These are phyloP conservation scores for Tripterygium wilfordii DNA, from an alignment of 177 flowering plant genomes.

Conservation along the genomic window DNA sequence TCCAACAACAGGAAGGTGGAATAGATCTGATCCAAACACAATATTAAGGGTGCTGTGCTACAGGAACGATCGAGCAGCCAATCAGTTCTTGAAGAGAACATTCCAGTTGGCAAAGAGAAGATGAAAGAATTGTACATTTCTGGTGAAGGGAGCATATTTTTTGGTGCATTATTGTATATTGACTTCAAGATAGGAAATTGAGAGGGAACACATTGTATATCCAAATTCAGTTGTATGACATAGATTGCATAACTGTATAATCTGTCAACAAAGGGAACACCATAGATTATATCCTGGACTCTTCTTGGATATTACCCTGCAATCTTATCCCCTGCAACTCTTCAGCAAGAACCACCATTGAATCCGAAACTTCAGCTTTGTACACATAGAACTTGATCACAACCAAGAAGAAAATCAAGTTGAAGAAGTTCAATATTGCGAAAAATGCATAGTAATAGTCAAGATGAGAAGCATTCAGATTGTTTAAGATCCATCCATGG, in stretches of 20 bases:
- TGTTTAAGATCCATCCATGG: conserved; percentile 51
- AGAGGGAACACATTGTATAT: not conserved
- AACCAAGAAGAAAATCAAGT: conserved; percentile 37
- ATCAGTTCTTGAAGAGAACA: conserved; percentile 68
- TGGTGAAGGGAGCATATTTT: not conserved
- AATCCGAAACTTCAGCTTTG: conserved; percentile 15
- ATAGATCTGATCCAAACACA: conserved; percentile 79
- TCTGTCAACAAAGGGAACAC: no score
- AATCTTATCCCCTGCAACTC: not conserved
- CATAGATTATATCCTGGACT: not conserved
- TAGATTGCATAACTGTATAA: no score
- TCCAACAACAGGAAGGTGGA: conserved; percentile 91
- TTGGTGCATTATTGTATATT: not conserved
- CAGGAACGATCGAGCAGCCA: conserved; percentile 62
- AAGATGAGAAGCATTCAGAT: conserved; percentile 45
- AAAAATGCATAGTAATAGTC: conserved; percentile 51
- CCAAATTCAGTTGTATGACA: not conserved
- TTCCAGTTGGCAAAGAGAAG: conserved; percentile 75
- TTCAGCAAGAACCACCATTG: not conserved
- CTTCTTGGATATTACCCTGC: conserved; percentile 15
- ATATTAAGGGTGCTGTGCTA: conserved; percentile 79
- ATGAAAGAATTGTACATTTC: conserved; percentile 16
- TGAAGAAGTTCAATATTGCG: conserved; percentile 32
- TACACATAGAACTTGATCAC: conserved; percentile 42
- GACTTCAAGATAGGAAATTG: not conserved